Base-by-base conservation (phyloP, 495 filamentous ascomycete genomes). In the Lepraria neglecta region DNA sequence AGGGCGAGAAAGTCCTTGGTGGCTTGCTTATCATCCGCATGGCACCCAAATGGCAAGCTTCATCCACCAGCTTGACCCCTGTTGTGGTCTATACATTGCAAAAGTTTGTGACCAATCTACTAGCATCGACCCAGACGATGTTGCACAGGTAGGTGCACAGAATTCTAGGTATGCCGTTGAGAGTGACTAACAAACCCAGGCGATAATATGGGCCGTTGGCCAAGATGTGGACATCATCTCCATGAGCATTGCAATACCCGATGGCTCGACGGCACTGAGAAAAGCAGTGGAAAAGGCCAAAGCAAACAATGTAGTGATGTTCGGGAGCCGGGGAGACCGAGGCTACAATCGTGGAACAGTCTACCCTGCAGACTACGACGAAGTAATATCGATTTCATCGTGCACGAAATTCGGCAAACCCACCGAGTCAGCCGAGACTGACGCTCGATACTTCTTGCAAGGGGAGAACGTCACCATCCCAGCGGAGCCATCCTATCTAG, bases 11-110 rank as follows among this genome's bases (percentile, higher is more conserved):
- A 28, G 21, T 28, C 51, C 51, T 17, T 54, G 51, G 51, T 54
- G 51, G 51, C 21, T 54, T n/a, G 24, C 51, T 54, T 35, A 21
- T 12, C 4, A 33, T 33, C 24, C 21, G 6, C 51, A 54, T 54
- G 51, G 51, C 3, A n/a, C 51, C n/a, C 51, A 54, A 1, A 54
- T 54, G 51, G 51, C 51, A 33, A 33, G 10, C 31, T 31, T 54
- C 30, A 28, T 54, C 28, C 21, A n/a, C 12, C 27, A 30, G 7
- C 27, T 54, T 3, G 51, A 54, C 28, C 51, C 51, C 14, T 31
- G 11, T 7, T 54, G 51, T 54, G 6, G n/a, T 4, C 27, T 54
- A 9, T 54, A 54, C 31, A n/a, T 33, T 54, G 27, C 27, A 12
- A 54, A 54, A 54, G 27, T 54, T 6, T 11, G 11, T 12, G 28